These are phyloP conservation scores for Citrus mangshanensis DNA, from an alignment of 345 rosid species.

Conservation along the genomic window DNA sequence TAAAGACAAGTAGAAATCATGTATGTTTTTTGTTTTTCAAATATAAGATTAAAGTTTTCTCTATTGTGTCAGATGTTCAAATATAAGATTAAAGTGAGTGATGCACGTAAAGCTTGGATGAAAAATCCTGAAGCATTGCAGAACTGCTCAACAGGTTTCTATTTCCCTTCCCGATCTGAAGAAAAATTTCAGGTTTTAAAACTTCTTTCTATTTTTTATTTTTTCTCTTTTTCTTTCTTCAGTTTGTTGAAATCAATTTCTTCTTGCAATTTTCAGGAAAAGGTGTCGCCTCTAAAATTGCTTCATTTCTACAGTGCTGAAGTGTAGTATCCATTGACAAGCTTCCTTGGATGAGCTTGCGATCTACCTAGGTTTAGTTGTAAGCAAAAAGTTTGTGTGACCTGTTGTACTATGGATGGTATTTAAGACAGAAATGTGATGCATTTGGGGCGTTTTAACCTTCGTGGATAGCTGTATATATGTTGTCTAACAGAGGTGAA, in stretches of 20 bases:
- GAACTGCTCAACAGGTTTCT: slow-evolving; percentile 80
- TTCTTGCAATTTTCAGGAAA: slow-evolving; percentile 42
- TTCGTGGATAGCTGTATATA: slow-evolving; percentile 23
- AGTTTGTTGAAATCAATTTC: not conserved
- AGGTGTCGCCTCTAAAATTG: slow-evolving; percentile 47
- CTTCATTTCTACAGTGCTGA: slow-evolving; percentile 67
- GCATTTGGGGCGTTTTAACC: slow-evolving; percentile 2
- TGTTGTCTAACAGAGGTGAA: slow-evolving; percentile 24
- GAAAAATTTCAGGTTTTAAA: slow-evolving; percentile 43
- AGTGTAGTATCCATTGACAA: slow-evolving; percentile 7
- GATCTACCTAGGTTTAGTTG: not conserved
- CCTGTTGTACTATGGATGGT: slow-evolving; percentile 1
- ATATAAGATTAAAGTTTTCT: not conserved
- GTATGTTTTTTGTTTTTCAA: not conserved
- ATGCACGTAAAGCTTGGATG: slow-evolving; percentile 86
- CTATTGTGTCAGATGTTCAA: slow-evolving; percentile 61
- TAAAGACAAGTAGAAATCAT: not conserved
- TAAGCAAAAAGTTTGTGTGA: not conserved
- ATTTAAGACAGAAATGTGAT: slow-evolving; percentile 6
- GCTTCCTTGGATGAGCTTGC: slow-evolving; percentile 11
- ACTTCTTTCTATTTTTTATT: not conserved
- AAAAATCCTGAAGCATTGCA: slow-evolving; percentile 66
- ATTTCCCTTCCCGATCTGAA: slow-evolving; percentile 49
- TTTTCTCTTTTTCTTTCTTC: not conserved
- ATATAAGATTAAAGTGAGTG: slow-evolving; percentile 67